Evolutionary conservation across 495 filamentous ascomycete species (phyloP), one percentile per base, ranked within the genome.

Genomic region (Bacidia gigantensis): DNA sequence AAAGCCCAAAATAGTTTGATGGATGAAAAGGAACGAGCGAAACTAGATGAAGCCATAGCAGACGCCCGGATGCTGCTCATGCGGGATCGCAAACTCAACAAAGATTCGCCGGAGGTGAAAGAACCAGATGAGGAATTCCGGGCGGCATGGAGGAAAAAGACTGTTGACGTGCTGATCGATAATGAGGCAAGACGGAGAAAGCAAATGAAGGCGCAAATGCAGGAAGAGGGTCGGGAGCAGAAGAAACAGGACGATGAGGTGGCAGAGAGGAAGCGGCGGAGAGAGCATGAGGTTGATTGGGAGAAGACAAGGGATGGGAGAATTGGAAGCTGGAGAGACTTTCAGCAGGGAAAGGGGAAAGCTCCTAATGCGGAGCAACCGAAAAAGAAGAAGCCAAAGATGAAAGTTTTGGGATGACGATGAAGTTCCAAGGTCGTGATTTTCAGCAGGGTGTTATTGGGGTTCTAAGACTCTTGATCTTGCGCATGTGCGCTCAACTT

Each of bases 51-150:
- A 64, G 87, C 86, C 54, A 96, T 97, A 56, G 84, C 89, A 11
- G 92, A 99, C 62, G 92, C 92, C 49, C 89, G 92, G 58, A 87
- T 88, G 76, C 78, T 97, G 12, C 66, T 95, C 48, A 94, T 99
- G 56, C 86, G 90, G 42, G 89, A 96, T 64, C 82, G 83, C 62
- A 96, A 96, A 62, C 87, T 86, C 75, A 96, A 82, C 0, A 72
- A 86, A 46, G 93, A 99, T 70, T 86, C 78, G 54, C 79, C 82
- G 38, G 93, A 95, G 68, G 71, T 94, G 51, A 86, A 84, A 62
- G 78, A 76, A n/a, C 59, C 54, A 14, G 70, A 71, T 22, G 78
- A 82, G 9, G 79, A 84, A 38, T 97, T 97, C 62, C 79, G 79
- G 51, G 73, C 73, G 58, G 80, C 86, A 61, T 97, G 92, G 92